Evolutionary conservation across 352 stramenopile species (phyloP).

Genomic region (Phytophthora boehmeriae): DNA sequence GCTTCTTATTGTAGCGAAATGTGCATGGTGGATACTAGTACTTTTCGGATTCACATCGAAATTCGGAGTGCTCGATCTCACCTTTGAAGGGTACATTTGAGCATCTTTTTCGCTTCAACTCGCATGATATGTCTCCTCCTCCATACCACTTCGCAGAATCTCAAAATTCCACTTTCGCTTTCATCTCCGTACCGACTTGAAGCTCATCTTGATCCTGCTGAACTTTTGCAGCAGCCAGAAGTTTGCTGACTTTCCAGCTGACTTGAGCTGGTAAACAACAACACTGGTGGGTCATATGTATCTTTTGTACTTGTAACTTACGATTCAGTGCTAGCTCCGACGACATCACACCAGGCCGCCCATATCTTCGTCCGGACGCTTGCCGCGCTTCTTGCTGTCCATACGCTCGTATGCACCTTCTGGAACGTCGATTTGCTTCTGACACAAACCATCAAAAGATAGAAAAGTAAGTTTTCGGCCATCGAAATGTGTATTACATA

Average conservation of each 20-base stretch:
- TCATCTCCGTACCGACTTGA: background rate
- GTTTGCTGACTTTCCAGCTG: background rate
- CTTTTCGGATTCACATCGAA: no score
- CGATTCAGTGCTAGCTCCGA: slow-evolving; percentile 1
- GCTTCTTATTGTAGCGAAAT: no score
- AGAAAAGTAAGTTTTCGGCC: slow-evolving; percentile 22
- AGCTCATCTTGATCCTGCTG: background rate
- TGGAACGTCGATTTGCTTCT: slow-evolving; percentile 19
- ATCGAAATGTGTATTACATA: slow-evolving; percentile 44
- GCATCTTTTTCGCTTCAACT: no score
- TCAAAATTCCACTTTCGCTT: background rate
- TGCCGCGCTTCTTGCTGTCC: slow-evolving; percentile 18
- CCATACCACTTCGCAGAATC: no score
- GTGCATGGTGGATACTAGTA: no score
- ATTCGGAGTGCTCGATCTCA: no score
- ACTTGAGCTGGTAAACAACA: background rate
- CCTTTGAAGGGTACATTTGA: no score
- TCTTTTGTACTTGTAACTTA: background rate
- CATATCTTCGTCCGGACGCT: slow-evolving; percentile 9
- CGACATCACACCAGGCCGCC: slow-evolving; percentile 37
- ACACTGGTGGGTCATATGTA: background rate
- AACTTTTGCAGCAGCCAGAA: background rate
- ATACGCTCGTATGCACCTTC: slow-evolving; percentile 27
- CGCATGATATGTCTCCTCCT: no score
- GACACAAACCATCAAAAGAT: slow-evolving; percentile 7